Base-by-base conservation (phyloP, 768 basidiomycete genomes). In the Rubroboletus satanas region DNA sequence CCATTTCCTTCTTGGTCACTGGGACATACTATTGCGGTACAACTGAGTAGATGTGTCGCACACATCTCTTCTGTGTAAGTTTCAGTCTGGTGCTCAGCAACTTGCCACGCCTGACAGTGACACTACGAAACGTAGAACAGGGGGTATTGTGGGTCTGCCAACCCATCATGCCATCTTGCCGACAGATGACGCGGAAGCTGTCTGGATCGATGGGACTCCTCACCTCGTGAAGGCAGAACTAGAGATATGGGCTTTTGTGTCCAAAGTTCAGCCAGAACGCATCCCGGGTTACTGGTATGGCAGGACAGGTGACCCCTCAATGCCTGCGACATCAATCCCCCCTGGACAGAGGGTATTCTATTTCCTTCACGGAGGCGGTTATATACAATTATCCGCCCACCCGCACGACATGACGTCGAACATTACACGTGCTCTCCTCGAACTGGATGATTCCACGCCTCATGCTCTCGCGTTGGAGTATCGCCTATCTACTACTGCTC, bases 381-480 rank as follows among this genome's bases (percentile, higher is more conserved):
- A 82, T 59, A 68, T 74, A 29, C 71, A 73, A 18, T 63, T 80
- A 7, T 82, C 83, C 9, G 85, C 83, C 2, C 80, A 83, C 58
- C 85, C 85, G n/a, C 67, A 67, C 4, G 79, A 80, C 50, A 53
- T 70, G 36, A 77, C 79, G 0, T 70, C 80, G 1, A 64, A 70
- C 32, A 76, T 87, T 23, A 59, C 75, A 1, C 75, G 70, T 11
- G 79, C 77, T 12, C 65, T 84, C 28, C 64, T 88, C 23, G 63
- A 80, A 55, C 72, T 79, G 36, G 70, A 73, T 38, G 65, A 72
- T 39, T 56, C 73, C 12, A 65, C 83, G n/a, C 66, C 73, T 29
- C 80, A 84, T 39, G 71, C 75, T 5, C 79, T 88, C 62, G 78
- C 79, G 12, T 61, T 89, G 45, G 90, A 91, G 69, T 93, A 93